Evolutionary conservation across 176 grass and related monocot species (phyloP).

Genomic region (Bolboschoenus planiculmis): DNA sequence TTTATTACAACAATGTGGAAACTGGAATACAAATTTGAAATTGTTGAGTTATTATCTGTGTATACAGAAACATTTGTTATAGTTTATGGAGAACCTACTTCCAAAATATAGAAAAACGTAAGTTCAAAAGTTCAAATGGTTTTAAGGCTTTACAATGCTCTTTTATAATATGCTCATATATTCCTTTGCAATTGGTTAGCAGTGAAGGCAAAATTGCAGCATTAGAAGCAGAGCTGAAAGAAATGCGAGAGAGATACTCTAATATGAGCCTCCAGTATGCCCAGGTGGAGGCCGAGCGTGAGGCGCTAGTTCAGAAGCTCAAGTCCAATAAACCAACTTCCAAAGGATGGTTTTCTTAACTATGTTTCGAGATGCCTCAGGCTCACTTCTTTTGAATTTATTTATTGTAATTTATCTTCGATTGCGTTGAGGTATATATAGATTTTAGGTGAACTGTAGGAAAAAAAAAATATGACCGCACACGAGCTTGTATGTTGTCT

Average conservation of each 20-base stretch:
- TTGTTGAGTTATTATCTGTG: neutral
- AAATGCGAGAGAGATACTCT: constrained; percentile 65
- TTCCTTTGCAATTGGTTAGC: neutral
- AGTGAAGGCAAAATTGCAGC: constrained; percentile 42
- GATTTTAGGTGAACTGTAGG: constrained; percentile 24
- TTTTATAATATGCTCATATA: neutral
- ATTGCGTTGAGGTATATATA: constrained; percentile 13
- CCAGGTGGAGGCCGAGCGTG: constrained; percentile 71
- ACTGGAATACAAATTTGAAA: neutral
- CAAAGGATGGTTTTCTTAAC: constrained; percentile 67
- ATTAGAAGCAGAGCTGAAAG: constrained; percentile 75
- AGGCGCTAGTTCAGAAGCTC: constrained; percentile 75
- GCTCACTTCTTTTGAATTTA: constrained; percentile 24
- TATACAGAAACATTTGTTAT: neutral
- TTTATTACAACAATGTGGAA: neutral
- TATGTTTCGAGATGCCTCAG: constrained; percentile 25
- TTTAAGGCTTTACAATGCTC: neutral
- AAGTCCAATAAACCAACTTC: constrained; percentile 46
- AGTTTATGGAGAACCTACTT: neutral
- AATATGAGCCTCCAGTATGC: constrained; percentile 77
- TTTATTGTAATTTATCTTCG: constrained; percentile 14
- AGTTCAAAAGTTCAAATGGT: neutral
- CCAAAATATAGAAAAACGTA: neutral
- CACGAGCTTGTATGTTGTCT: neutral
- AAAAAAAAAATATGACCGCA: neutral